phyloP scores from a whole-genome alignment of 1,284 basidiomycete species.

The Cryptococcus floricola region DNA sequence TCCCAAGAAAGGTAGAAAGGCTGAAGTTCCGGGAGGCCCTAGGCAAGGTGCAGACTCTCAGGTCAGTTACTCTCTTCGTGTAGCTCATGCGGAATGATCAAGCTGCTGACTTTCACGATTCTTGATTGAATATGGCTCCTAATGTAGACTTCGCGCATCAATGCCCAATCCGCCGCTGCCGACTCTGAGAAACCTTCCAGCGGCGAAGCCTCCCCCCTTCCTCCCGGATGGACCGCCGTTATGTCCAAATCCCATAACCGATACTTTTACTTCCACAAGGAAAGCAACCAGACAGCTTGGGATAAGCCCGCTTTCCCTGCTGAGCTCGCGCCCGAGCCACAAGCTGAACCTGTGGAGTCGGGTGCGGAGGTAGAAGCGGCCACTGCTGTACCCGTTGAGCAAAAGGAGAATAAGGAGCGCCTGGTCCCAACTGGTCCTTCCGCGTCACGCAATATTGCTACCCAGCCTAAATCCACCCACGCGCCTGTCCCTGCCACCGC shows the following conservation, averaged over 20 bases:
- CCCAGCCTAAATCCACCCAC: no score
- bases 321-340: background rate
- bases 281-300: constrained; percentile 18
- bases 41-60: no score
- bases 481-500: no score
- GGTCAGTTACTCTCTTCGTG: no score
- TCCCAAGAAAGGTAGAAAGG: background rate
- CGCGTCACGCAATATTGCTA: no score
- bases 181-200: background rate
- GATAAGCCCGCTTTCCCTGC: constrained; percentile 9
- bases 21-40: no score
- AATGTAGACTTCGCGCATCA: background rate
- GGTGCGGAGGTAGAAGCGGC: background rate
- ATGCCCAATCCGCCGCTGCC: background rate
- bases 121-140: background rate
- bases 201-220: constrained; percentile 7
- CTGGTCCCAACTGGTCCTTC: no score
- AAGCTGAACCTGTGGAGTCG: background rate
- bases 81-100: background rate
- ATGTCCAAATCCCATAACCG: constrained; percentile 21
- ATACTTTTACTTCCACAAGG: constrained; percentile 19
- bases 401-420: no score
- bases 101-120: background rate
- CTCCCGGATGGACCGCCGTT: constrained; percentile 20
- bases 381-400: background rate